phyloP scores from a whole-genome alignment of 2,329 filamentous ascomycete species.

The Colletotrichum agaves region DNA sequence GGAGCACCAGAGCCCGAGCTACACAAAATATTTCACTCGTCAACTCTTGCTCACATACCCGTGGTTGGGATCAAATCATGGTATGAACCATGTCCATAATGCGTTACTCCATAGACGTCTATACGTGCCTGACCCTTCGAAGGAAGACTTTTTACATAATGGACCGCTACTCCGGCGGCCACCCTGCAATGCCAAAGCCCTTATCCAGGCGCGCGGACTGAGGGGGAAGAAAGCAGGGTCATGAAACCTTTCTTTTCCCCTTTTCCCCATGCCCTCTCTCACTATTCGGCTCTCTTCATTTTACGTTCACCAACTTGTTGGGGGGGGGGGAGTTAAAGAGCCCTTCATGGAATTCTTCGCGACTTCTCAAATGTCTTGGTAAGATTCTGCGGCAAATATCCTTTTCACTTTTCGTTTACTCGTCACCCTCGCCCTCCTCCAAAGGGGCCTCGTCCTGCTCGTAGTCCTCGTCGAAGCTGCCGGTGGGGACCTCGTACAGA shows the following conservation, averaged over 20 bases:
- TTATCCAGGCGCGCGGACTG: conserved; percentile 22
- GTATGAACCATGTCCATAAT: conserved; percentile 35
- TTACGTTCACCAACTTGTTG: not conserved
- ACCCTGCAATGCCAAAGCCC: conserved; percentile 31
- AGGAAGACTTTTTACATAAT: conserved; percentile 38
- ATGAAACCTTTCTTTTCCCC: conserved; percentile 3
- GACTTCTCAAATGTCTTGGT: too few species aligned
- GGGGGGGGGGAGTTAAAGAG: too few species aligned
- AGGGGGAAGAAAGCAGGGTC: not conserved
- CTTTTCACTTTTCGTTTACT: not conserved
- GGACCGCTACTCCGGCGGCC: conserved; percentile 25
- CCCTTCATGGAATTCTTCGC: too few species aligned
- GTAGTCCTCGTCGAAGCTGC: conserved; percentile 90
- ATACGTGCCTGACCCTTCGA: conserved; percentile 32
- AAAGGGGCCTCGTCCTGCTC: conserved; percentile 73
- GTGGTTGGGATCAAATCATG: not conserved
- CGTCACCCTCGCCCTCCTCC: conserved; percentile 53
- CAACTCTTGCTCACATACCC: not conserved
- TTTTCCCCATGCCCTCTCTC: not conserved
- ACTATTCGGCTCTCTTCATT: not conserved
- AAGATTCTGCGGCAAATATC: too few species aligned
- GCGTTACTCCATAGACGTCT: conserved; percentile 38
- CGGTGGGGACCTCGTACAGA: conserved; percentile 88
- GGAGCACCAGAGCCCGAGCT: too few species aligned
- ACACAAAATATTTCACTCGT: too few species aligned